phyloP scores from a whole-genome alignment of 495 filamentous ascomycete species.

The Penicillium coprophilum region DNA sequence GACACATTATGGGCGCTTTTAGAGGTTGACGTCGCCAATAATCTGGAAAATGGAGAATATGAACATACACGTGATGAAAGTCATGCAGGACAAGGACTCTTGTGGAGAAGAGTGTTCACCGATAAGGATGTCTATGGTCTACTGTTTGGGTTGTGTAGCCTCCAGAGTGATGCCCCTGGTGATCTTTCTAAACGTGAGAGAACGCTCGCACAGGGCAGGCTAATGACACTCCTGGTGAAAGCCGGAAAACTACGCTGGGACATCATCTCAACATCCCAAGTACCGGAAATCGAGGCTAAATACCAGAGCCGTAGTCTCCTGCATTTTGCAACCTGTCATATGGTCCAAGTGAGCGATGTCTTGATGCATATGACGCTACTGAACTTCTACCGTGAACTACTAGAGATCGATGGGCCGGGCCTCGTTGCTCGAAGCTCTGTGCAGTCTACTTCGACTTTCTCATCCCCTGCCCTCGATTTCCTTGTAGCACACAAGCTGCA shows the following conservation, averaged over 20 bases:
- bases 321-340: constrained; percentile 69
- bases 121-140: constrained; percentile 65
- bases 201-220: constrained; percentile 73
- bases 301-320: constrained; percentile 62
- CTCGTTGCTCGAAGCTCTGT: constrained; percentile 33
- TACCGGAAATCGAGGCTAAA: constrained; percentile 57
- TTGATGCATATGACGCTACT: constrained; percentile 79
- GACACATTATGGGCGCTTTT: constrained; percentile 68
- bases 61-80: constrained; percentile 33
- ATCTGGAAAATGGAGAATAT: constrained; percentile 47
- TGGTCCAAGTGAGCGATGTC: constrained; percentile 73
- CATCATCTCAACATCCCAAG: constrained; percentile 56
- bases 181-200: constrained; percentile 59
- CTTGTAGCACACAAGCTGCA: constrained; percentile 54
- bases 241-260: constrained; percentile 65
- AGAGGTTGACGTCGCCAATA: constrained; percentile 57
- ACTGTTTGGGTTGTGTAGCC: constrained; percentile 62
- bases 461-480: constrained; percentile 57
- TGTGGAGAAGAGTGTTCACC: constrained; percentile 72
- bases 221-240: constrained; percentile 68
- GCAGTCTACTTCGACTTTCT: constrained; percentile 42
- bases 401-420: constrained; percentile 49
- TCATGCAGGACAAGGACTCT: constrained; percentile 59
- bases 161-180: constrained; percentile 38
- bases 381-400: constrained; percentile 69